Conservation (phyloP, 306 rosid genomes). For the Cotoneaster glaucophyllus region DNA sequence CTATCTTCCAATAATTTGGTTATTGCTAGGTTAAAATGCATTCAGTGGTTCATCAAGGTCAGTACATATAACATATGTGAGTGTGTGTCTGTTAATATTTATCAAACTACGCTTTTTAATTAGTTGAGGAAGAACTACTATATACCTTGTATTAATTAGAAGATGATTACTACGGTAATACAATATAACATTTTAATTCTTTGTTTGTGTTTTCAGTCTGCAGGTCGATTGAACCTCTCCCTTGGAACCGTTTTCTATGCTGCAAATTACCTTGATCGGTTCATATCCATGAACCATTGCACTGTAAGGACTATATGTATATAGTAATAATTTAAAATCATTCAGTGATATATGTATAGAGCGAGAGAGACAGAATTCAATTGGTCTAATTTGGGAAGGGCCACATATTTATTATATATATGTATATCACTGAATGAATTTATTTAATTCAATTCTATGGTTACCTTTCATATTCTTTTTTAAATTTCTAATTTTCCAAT, state of each 20-base stretch:
- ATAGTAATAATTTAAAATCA: too few relatives aligned
- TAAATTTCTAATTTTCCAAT: neutral
- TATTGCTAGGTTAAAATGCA: slow-evolving; percentile 31
- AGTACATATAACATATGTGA: neutral
- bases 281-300: slow-evolving; percentile 34
- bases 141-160: neutral
- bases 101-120: too few relatives aligned
- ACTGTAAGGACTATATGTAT: slow-evolving; percentile 22
- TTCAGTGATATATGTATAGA: too few relatives aligned
- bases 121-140: neutral
- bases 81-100: neutral
- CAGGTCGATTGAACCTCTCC: slow-evolving; percentile 41
- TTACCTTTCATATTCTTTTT: neutral
- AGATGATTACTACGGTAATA: neutral
- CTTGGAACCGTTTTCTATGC: slow-evolving; percentile 41
- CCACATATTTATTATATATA: too few relatives aligned
- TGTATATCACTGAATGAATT: too few relatives aligned
- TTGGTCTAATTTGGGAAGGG: too few relatives aligned
- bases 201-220: slow-evolving; percentile 27
- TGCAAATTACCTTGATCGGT: slow-evolving; percentile 46
- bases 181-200: neutral
- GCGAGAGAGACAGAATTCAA: too few relatives aligned
- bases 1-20: slow-evolving; percentile 22
- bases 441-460: too few relatives aligned
- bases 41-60: slow-evolving; percentile 53